Evolutionary conservation across 1,284 basidiomycete species (phyloP).

Genomic region (Trichosporon coremiiforme): DNA sequence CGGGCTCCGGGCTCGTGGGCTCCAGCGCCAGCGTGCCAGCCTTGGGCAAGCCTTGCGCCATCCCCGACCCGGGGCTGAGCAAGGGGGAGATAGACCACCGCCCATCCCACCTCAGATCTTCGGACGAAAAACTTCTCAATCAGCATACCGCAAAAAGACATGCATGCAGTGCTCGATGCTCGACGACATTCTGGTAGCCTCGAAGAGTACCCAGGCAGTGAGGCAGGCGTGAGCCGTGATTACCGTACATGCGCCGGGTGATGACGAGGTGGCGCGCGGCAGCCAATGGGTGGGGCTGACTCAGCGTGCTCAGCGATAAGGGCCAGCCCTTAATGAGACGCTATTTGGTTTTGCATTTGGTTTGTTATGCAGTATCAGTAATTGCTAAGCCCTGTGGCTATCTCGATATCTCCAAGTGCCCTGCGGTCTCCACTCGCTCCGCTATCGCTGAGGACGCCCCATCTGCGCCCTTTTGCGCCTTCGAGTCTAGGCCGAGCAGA

Average conservation of each 20-base stretch:
- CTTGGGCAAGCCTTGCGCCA: too few relatives aligned
- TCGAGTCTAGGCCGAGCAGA: too few relatives aligned
- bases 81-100: background rate
- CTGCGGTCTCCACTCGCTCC: too few relatives aligned
- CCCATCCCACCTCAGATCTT: too few relatives aligned
- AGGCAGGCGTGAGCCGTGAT: background rate
- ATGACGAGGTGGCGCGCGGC: conserved; percentile 3
- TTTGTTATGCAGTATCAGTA: too few relatives aligned
- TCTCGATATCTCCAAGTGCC: too few relatives aligned
- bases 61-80: too few relatives aligned
- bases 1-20: too few relatives aligned
- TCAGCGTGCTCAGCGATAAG: background rate
- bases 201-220: background rate
- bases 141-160: background rate
- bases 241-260: background rate
- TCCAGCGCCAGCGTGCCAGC: too few relatives aligned
- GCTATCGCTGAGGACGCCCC: too few relatives aligned
- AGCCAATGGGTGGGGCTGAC: background rate
- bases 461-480: too few relatives aligned
- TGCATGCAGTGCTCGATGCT: background rate
- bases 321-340: background rate
- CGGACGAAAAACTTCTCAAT: background rate
- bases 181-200: background rate
- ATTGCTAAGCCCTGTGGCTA: too few relatives aligned
- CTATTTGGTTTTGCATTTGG: background rate